Evolutionary conservation across 164 flowering plant species (phyloP).

Genomic region (Annona squamosa): DNA sequence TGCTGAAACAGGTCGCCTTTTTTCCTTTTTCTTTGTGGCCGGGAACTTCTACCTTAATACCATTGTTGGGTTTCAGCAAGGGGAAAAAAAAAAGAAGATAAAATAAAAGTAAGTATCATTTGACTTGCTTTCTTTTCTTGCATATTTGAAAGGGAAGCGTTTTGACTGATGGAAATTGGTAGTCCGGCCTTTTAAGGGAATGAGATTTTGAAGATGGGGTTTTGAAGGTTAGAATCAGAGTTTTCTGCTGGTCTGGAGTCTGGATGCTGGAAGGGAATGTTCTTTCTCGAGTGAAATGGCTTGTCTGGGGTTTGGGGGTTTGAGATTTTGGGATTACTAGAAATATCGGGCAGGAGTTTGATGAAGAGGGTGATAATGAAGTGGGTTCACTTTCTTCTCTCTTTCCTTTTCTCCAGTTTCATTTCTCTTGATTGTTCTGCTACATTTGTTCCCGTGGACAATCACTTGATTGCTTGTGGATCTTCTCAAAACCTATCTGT

Average conservation of each 20-base stretch:
- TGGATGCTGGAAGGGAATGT: background rate
- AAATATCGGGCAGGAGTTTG: background rate
- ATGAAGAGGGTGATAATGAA: constrained; percentile 6
- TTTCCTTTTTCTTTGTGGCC: background rate
- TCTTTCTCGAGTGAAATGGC: background rate
- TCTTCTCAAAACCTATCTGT: constrained; percentile 24
- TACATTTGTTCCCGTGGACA: constrained; percentile 20
- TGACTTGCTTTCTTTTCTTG: background rate
- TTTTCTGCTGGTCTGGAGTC: background rate
- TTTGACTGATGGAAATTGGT: background rate
- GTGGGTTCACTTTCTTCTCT: constrained; percentile 7
- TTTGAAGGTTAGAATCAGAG: background rate
- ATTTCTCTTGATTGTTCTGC: constrained; percentile 9
- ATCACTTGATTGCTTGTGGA: constrained; percentile 32
- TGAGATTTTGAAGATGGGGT: constrained; percentile 1
- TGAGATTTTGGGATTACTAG: background rate
- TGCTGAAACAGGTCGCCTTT: constrained; percentile 1
- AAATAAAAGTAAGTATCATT: background rate
- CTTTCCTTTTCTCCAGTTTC: constrained; percentile 3
- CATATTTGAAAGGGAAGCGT: background rate
- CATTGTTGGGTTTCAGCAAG: background rate
- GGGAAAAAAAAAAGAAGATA: too few relatives aligned
- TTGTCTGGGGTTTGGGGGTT: background rate
- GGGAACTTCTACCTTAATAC: background rate
- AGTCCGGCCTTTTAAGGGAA: constrained; percentile 8